Evolutionary conservation across 768 basidiomycete genomes (phyloP).

Genomic region (Pleurotus salmoneostramineus): DNA sequence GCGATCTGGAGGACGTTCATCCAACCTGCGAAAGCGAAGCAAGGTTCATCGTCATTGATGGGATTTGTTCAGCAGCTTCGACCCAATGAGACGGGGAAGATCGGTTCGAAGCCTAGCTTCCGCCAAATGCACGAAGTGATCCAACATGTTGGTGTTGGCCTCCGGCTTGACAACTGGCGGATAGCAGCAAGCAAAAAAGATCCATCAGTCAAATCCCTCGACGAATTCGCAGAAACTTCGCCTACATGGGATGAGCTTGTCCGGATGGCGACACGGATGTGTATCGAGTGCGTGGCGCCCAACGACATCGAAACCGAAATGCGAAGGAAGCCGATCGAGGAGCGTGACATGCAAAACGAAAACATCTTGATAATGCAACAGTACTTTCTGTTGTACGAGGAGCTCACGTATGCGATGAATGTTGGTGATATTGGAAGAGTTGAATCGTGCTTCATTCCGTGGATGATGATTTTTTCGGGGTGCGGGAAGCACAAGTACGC

Average conservation of each 20-base stretch:
- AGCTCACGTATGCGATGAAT: conserved; percentile 18
- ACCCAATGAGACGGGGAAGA: conserved; percentile 20
- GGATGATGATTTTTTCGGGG: conserved; percentile 18
- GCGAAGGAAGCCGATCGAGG: neutral
- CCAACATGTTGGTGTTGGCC: conserved; percentile 13
- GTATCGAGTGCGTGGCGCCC: neutral
- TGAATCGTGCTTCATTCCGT: conserved; percentile 13
- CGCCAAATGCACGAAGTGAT: conserved; percentile 24
- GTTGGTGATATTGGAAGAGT: conserved; percentile 18
- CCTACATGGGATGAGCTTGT: conserved; percentile 17
- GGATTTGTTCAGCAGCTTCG: conserved; percentile 12
- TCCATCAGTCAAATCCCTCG: conserved; percentile 7
- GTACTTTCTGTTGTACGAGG: neutral
- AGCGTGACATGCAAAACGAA: neutral
- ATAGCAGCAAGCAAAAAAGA: conserved; percentile 12
- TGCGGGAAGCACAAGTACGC: conserved; percentile 25
- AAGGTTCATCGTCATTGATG: conserved; percentile 12
- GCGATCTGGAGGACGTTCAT: conserved; percentile 19
- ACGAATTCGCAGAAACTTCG: conserved; percentile 15
- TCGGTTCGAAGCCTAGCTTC: conserved; percentile 21
- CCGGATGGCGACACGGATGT: conserved; percentile 3
- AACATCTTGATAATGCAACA: neutral
- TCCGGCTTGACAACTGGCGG: conserved; percentile 19
- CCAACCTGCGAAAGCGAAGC: conserved; percentile 9
- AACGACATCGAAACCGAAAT: neutral